These are phyloP conservation scores for Boletus pseudo-olivaceus DNA, from an alignment of 768 basidiomycete species.

Conservation along the genomic window DNA sequence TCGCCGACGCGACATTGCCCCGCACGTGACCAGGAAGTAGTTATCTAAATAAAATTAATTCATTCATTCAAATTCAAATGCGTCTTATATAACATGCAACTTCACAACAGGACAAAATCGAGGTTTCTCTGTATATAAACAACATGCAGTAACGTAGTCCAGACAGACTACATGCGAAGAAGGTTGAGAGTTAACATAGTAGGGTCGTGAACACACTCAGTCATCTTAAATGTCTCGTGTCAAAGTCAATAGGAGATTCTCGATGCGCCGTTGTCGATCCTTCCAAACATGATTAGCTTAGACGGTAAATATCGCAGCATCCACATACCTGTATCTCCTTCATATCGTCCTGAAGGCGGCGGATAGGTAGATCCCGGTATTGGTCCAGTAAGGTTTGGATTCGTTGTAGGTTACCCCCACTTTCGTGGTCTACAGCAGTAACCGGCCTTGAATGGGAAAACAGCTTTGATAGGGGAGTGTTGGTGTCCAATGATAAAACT, in stretches of 20 bases:
- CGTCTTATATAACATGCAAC: no score
- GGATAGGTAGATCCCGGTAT: slow-evolving; percentile 59
- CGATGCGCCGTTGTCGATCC: slow-evolving; percentile 78
- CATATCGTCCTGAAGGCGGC: slow-evolving; percentile 72
- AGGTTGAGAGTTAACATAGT: background rate
- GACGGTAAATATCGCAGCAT: background rate
- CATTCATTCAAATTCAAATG: no score
- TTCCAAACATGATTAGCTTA: slow-evolving; percentile 23
- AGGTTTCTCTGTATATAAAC: background rate
- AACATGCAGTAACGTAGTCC: background rate
- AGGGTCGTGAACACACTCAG: background rate
- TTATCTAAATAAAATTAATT: no score
- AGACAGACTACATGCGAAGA: background rate
- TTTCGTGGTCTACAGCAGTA: slow-evolving; percentile 25
- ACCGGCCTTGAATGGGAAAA: slow-evolving; percentile 22
- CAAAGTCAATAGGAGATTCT: slow-evolving; percentile 63
- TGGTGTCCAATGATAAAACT: slow-evolving; percentile 27
- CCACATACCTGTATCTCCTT: slow-evolving; percentile 69
- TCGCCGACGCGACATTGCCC: slow-evolving; percentile 4
- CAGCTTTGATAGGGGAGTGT: slow-evolving; percentile 27
- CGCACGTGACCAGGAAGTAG: slow-evolving; percentile 14
- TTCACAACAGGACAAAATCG: background rate
- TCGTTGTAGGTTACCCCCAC: slow-evolving; percentile 46
- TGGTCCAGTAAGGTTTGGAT: slow-evolving; percentile 64
- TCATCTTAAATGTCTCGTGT: slow-evolving; percentile 61